Conservation (phyloP, 2,329 filamentous ascomycete species). For the Allantophomopsis cytisporea region DNA sequence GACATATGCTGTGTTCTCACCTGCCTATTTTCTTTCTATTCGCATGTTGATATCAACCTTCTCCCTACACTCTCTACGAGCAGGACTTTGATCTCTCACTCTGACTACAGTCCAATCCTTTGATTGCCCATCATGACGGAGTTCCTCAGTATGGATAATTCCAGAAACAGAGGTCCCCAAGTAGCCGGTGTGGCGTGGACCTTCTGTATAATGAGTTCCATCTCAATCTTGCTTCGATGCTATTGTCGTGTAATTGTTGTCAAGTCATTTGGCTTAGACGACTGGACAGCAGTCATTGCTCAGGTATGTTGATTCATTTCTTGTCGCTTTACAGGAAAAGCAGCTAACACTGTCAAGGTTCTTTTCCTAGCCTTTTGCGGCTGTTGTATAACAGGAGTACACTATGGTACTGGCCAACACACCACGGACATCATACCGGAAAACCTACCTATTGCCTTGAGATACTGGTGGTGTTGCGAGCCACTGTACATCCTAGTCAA, state of each 20-base stretch:
- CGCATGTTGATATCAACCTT: too few species aligned
- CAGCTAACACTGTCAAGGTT: neutral
- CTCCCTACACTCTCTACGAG: too few species aligned
- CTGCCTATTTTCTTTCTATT: too few species aligned
- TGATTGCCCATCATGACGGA: too few species aligned
- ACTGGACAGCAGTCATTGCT: conserved; percentile 10
- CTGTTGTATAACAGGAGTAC: conserved; percentile 9
- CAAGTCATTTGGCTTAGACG: conserved; percentile 16
- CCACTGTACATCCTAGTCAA: conserved; percentile 35
- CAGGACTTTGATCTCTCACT: too few species aligned
- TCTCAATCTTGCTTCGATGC: conserved; percentile 12
- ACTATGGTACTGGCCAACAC: conserved; percentile 10
- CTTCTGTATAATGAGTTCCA: conserved; percentile 20
- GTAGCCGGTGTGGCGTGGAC: conserved; percentile 6
- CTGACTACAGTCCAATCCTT: too few species aligned
- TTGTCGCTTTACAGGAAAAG: neutral
- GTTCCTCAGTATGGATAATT: too few species aligned
- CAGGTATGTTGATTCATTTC: conserved; percentile 18
- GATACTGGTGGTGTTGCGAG: conserved; percentile 38
- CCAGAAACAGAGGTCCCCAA: conserved; percentile 4
- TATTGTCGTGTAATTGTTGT: conserved; percentile 14
- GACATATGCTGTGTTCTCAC: too few species aligned
- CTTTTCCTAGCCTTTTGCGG: neutral
- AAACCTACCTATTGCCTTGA: conserved; percentile 8
- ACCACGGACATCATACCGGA: conserved; percentile 3